phyloP scores from a whole-genome alignment of 2,329 filamentous ascomycete species.

The Thelonectria olida region DNA sequence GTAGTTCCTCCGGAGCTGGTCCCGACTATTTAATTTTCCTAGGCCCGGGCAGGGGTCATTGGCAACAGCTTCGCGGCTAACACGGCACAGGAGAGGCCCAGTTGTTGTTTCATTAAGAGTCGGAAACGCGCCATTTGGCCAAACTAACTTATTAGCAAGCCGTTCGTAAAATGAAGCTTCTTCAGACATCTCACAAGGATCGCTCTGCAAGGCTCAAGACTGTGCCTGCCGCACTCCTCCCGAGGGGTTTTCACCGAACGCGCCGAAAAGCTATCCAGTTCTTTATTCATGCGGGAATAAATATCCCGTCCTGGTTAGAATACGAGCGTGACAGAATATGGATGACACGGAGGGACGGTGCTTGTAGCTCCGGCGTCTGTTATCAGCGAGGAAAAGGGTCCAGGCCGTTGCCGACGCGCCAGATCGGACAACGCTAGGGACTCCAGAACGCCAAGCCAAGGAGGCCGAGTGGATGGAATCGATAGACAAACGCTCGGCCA shows the following conservation, averaged over 20 bases:
- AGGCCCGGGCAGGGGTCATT: background rate
- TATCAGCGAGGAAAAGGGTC: too few relatives aligned
- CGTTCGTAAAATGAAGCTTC: background rate
- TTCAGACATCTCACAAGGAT: background rate
- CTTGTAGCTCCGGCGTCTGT: too few relatives aligned
- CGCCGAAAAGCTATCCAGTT: background rate
- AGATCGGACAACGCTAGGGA: too few relatives aligned
- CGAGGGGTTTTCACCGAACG: background rate
- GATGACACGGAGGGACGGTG: background rate
- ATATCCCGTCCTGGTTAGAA: background rate
- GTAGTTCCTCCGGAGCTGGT: background rate
- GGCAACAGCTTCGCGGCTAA: constrained; percentile 12
- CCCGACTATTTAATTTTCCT: background rate
- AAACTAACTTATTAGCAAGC: background rate
- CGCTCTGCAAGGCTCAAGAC: too few relatives aligned
- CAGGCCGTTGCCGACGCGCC: too few relatives aligned
- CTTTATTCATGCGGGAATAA: background rate
- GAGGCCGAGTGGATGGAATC: too few relatives aligned
- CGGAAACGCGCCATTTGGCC: constrained; percentile 4
- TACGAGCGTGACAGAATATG: background rate
- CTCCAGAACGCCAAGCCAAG: too few relatives aligned
- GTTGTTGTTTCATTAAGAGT: background rate
- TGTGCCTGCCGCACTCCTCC: too few relatives aligned
- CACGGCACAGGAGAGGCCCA: constrained; percentile 6
- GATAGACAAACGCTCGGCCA: too few relatives aligned